phyloP scores from a whole-genome alignment of 345 rosid genomes.

The Leavenworthia alabamica region DNA sequence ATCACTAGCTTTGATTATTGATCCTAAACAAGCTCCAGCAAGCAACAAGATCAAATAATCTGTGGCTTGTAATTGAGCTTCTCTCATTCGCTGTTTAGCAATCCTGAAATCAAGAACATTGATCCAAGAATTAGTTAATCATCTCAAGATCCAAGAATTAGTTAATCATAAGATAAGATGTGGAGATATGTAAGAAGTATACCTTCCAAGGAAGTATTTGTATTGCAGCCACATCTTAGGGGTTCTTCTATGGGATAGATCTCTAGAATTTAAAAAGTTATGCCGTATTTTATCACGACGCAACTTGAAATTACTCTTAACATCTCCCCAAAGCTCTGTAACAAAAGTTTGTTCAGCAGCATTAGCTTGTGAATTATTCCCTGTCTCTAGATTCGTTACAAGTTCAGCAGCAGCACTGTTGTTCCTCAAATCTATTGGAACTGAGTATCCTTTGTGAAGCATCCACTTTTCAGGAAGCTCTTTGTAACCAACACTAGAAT shows the following conservation, averaged over 20 bases:
- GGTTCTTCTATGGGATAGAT: constrained; percentile 61
- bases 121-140: not conserved
- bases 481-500: constrained; percentile 42
- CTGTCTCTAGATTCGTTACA: constrained; percentile 26
- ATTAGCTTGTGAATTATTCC: constrained; percentile 18
- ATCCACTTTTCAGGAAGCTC: constrained; percentile 94
- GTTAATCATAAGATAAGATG: not conserved
- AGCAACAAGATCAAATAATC: constrained; percentile 83
- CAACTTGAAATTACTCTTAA: constrained; percentile 50
- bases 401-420: constrained; percentile 32
- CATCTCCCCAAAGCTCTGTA: constrained; percentile 83
- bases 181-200: constrained; percentile 7
- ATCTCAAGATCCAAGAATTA: not conserved
- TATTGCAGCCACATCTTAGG: constrained; percentile 62
- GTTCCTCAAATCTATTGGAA: constrained; percentile 65
- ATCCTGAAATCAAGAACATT: constrained; percentile 52
- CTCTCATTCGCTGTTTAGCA: constrained; percentile 75
- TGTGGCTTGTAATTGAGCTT: constrained; percentile 65
- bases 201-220: constrained; percentile 87
- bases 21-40: constrained; percentile 93
- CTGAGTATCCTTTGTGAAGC: constrained; percentile 67
- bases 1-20: constrained; percentile 52
- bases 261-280: constrained; percentile 56
- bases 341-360: constrained; percentile 64
- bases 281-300: constrained; percentile 61